These are phyloP conservation scores for Scopulariopsis brevicaulis DNA, from an alignment of 2,329 filamentous ascomycete genomes.

Conservation along the genomic window DNA sequence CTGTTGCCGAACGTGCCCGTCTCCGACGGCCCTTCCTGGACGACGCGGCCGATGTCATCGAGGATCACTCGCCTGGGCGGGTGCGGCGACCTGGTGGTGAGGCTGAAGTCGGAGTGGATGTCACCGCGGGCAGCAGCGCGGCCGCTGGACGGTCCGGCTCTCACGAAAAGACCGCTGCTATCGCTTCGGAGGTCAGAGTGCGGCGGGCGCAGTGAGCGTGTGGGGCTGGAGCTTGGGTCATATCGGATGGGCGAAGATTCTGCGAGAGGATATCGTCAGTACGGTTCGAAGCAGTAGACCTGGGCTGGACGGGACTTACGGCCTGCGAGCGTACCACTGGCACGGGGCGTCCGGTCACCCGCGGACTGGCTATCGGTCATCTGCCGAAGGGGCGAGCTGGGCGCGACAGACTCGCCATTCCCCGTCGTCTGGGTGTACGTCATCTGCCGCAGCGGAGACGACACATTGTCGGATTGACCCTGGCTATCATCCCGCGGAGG, in stretches of 20 bases:
- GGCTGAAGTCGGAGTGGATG: slow-evolving; percentile 65
- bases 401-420: slow-evolving; percentile 19
- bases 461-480: slow-evolving; percentile 24
- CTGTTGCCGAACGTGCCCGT: slow-evolving; percentile 49
- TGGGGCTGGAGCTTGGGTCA: slow-evolving; percentile 78
- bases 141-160: slow-evolving; percentile 20
- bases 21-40: slow-evolving; percentile 46
- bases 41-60: slow-evolving; percentile 45
- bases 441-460: slow-evolving; percentile 45
- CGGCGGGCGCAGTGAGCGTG: slow-evolving; percentile 44
- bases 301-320: background rate
- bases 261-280: slow-evolving; percentile 21
- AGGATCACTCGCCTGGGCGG: slow-evolving; percentile 44
- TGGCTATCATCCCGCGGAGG: slow-evolving; percentile 18
- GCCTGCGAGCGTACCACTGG: slow-evolving; percentile 43
- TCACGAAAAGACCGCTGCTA: slow-evolving; percentile 77
- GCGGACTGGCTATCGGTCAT: slow-evolving; percentile 45
- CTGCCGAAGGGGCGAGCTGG: slow-evolving; percentile 50
- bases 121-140: slow-evolving; percentile 68
- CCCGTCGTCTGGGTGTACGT: slow-evolving; percentile 42
- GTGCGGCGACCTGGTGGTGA: slow-evolving; percentile 41
- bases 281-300: background rate
- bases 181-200: slow-evolving; percentile 69
- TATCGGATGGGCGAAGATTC: slow-evolving; percentile 92
- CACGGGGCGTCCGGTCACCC: slow-evolving; percentile 54